phyloP scores from a whole-genome alignment of 2,329 filamentous ascomycete species.

The Eutypella sp. region DNA sequence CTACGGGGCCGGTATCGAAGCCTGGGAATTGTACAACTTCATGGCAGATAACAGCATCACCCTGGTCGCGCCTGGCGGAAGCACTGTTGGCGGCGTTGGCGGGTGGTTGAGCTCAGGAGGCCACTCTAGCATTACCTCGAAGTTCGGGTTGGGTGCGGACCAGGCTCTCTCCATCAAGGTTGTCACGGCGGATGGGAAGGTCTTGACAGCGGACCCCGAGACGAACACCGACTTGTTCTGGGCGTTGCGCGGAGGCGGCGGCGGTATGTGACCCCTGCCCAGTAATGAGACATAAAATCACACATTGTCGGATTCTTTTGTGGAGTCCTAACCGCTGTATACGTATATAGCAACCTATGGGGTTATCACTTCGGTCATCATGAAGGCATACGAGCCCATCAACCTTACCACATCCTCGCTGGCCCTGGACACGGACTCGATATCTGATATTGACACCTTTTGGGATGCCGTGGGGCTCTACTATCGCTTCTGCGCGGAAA shows the following conservation, averaged over 20 bases:
- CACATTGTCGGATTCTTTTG: too few species aligned
- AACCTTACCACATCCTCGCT: slow-evolving; percentile 16
- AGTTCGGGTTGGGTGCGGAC: slow-evolving; percentile 46
- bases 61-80: slow-evolving; percentile 26
- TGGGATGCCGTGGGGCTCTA: slow-evolving; percentile 29
- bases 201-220: slow-evolving; percentile 39
- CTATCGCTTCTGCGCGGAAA: slow-evolving; percentile 27
- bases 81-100: slow-evolving; percentile 36
- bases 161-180: slow-evolving; percentile 45
- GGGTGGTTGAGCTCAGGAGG: slow-evolving; percentile 49
- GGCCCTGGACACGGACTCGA: slow-evolving; percentile 9
- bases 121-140: slow-evolving; percentile 41
- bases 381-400: slow-evolving; percentile 25
- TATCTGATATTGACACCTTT: slow-evolving; percentile 18
- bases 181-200: slow-evolving; percentile 40
- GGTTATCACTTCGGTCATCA: slow-evolving; percentile 24
- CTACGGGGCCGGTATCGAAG: slow-evolving; percentile 33
- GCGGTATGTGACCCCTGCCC: slow-evolving; percentile 30
- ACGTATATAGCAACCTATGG: slow-evolving; percentile 21
- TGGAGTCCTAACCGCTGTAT: not conserved
- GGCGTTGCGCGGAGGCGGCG: slow-evolving; percentile 48
- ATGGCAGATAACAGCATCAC: slow-evolving; percentile 24
- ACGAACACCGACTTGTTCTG: slow-evolving; percentile 50
- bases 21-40: slow-evolving; percentile 28
- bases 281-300: too few species aligned